Evolutionary conservation across 2,329 filamentous ascomycete species (phyloP), one percentile per base, ranked within the genome.

Genomic region (Cladobotryum mycophilum): DNA sequence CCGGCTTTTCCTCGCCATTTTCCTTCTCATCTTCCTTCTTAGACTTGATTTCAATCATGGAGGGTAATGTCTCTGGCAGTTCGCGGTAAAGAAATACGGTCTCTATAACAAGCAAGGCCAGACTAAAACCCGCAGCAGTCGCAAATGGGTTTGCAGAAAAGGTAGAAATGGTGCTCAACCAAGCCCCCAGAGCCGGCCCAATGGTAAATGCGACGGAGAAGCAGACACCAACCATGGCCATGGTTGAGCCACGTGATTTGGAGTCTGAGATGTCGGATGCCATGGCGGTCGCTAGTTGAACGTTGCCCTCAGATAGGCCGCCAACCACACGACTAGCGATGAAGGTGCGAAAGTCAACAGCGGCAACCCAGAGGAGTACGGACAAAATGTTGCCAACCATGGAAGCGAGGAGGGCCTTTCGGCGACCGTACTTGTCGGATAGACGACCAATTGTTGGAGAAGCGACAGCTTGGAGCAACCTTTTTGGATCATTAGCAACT

Each of bases 141-240:
- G 90, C 92, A 67, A 99, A 99, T 0, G 93, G 93, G 65, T 99
- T 99, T 22, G 85, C 86, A 3, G 85, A 82, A 20, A 97, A 85
- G 5, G 82, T 82, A 13, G 82, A 82, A 55, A 96, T 82, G 47
- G 80, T 85, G 56, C 88, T 86, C 18, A 99, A 75, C 66, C 84
- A 92, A 2, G 93, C 93, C 53, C 93, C 93, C 7, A 99, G 78
- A 9, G 90, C 90, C 0, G 93, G 93, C 0, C 93, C 93, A 65
- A 96, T 95, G 1, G 93, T 99, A 66, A 99, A 99, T 15, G 93
- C 93, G 59, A 99, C 85, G 55, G 89, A 95, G 72, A 99, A 99
- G 72, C 93, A 97, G 13, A 88, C 91, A 53, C 93, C 93, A 25
- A 99, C 92, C 49, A 99, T 77, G 7, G 93, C 93, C 89, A 99